Evolutionary conservation across 2,329 filamentous ascomycete genomes (phyloP).

Genomic region (Pseudogymnoascus pannorum): DNA sequence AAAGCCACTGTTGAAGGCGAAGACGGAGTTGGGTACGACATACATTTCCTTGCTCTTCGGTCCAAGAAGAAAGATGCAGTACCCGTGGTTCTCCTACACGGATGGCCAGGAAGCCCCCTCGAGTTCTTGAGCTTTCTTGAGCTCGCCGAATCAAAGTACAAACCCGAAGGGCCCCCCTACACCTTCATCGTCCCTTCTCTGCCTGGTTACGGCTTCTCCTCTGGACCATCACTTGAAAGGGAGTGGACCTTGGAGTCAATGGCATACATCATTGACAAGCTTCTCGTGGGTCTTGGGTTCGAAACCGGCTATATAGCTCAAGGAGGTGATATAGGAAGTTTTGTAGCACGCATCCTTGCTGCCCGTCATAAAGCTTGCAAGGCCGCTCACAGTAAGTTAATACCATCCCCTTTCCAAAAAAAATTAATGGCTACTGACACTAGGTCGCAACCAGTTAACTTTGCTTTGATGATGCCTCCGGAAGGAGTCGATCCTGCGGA

Average conservation of each 20-base stretch:
- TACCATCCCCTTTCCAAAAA: no score
- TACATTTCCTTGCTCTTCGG: conserved; percentile 18
- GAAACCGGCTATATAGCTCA: conserved; percentile 25
- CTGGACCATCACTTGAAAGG: conserved; percentile 21
- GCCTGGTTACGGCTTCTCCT: conserved; percentile 19
- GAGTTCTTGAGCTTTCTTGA: conserved; percentile 18
- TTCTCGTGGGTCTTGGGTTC: conserved; percentile 18
- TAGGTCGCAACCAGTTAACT: conserved; percentile 13
- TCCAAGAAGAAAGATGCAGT: conserved; percentile 17
- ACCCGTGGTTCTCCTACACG: conserved; percentile 17
- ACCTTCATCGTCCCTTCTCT: conserved; percentile 20
- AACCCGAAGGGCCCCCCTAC: conserved; percentile 15
- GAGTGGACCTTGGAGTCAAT: conserved; percentile 26
- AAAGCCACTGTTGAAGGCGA: conserved; percentile 6
- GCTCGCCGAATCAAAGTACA: conserved; percentile 25
- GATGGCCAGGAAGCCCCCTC: conserved; percentile 20
- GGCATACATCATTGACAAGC: conserved; percentile 11
- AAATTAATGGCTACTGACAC: conserved; percentile 16
- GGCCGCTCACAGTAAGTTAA: conserved; percentile 13
- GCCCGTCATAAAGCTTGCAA: conserved; percentile 14
- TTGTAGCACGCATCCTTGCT: conserved; percentile 13
- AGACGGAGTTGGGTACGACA: neutral
- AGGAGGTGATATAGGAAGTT: conserved; percentile 19
- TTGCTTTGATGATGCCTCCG: no score
- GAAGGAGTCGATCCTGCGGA: conserved; percentile 15